Conservation (phyloP, 2,329 filamentous ascomycete genomes). For the Cytospora piceae region DNA sequence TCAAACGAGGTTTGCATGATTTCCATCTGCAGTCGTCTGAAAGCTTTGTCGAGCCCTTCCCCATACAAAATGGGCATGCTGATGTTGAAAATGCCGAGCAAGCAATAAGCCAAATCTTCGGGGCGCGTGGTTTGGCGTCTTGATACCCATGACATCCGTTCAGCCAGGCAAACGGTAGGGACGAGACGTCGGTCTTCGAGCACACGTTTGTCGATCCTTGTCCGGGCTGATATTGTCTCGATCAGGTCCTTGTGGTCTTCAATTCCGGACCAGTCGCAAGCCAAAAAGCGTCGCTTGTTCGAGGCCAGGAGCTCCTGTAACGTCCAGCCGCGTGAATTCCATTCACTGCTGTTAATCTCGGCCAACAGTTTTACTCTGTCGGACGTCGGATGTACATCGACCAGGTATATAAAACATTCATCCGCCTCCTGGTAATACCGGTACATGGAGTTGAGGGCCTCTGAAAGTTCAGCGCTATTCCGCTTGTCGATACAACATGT, state of each 20-base stretch:
- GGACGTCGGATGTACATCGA: neutral
- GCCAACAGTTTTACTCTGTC: neutral
- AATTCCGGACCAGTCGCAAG: neutral
- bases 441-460: slow-evolving; percentile 9
- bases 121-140: slow-evolving; percentile 31
- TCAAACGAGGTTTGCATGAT: slow-evolving; percentile 28
- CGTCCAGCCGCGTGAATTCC: slow-evolving; percentile 8
- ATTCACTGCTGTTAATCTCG: neutral
- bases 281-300: neutral
- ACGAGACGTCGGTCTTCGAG: neutral
- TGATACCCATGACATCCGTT: slow-evolving; percentile 37
- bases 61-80: slow-evolving; percentile 39
- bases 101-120: slow-evolving; percentile 36
- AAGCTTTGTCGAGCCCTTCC: slow-evolving; percentile 35
- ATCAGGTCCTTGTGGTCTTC: neutral
- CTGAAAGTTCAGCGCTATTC: slow-evolving; percentile 1
- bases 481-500: slow-evolving; percentile 9
- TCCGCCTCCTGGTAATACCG: neutral
- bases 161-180: slow-evolving; percentile 27
- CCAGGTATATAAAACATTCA: slow-evolving; percentile 2
- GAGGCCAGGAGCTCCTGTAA: slow-evolving; percentile 5
- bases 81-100: slow-evolving; percentile 37
- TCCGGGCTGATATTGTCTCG: neutral
- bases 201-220: neutral
- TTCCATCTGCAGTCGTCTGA: slow-evolving; percentile 36